phyloP scores from a whole-genome alignment of 129 eudicot genomes.

The Silybum marianum region DNA sequence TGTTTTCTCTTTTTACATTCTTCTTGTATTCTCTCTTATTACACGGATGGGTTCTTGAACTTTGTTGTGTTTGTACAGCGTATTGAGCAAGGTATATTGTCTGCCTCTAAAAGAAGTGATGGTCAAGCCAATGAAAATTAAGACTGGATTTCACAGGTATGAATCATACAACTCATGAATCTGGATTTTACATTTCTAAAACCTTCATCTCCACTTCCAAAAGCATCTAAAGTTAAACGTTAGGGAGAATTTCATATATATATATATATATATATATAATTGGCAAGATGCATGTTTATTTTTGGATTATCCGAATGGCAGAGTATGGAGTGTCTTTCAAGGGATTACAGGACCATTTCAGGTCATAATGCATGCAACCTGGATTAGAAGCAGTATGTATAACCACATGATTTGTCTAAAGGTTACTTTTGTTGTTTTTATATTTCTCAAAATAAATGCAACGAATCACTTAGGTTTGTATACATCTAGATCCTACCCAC shows the following conservation, averaged over 20 bases:
- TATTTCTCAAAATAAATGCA: neutral
- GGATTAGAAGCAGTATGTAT: neutral
- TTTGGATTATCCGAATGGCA: neutral
- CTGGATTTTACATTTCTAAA: neutral
- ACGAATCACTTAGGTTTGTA: neutral
- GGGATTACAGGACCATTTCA: neutral
- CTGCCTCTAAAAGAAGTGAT: neutral
- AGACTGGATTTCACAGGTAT: neutral
- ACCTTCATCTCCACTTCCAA: neutral
- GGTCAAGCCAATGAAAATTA: neutral
- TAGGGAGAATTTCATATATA: too few relatives aligned
- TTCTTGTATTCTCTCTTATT: neutral
- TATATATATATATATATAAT: neutral
- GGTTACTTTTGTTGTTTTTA: neutral
- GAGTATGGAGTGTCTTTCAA: neutral
- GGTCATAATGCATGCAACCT: neutral
- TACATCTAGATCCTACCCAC: neutral
- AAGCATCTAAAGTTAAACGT: neutral
- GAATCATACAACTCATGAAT: too few relatives aligned
- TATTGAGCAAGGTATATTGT: neutral
- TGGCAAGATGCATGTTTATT: neutral
- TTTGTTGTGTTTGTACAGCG: slow-evolving; percentile 4
- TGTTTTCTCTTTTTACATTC: neutral
- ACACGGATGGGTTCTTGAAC: too few relatives aligned
- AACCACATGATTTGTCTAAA: neutral